phyloP scores from a whole-genome alignment of 2,329 filamentous ascomycete species.

The Diaporthe batatas region DNA sequence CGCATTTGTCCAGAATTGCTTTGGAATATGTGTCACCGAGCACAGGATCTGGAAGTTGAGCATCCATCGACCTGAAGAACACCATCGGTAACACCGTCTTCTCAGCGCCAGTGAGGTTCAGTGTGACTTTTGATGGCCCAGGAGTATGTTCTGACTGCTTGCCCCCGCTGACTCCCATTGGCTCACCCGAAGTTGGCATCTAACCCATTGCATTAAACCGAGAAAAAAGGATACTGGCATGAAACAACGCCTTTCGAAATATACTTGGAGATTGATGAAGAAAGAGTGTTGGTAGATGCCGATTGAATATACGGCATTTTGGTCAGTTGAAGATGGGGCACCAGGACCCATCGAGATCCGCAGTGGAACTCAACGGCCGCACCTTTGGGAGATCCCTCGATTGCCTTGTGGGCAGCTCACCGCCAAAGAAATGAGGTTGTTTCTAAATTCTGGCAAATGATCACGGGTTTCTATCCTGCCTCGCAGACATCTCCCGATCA shows the following conservation, averaged over 20 bases:
- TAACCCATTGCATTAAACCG: background rate
- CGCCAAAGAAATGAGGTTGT: background rate
- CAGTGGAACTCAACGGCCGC: background rate
- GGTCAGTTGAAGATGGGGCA: background rate
- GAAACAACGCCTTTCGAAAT: background rate
- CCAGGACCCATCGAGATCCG: background rate
- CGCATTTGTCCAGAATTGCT: conserved; percentile 26
- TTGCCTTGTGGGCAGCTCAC: background rate
- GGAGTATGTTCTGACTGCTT: background rate
- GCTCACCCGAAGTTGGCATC: background rate
- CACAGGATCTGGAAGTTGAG: conserved; percentile 33
- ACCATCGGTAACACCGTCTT: conserved; percentile 17
- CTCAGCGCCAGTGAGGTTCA: conserved; percentile 14
- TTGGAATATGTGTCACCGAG: conserved; percentile 36
- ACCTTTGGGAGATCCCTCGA: background rate
- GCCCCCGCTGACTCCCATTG: background rate
- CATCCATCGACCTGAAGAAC: conserved; percentile 29
- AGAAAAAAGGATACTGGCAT: background rate
- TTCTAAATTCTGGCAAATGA: background rate
- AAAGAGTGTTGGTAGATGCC: background rate
- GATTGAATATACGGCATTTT: background rate
- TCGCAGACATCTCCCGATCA: conserved; percentile 4
- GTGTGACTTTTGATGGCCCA: background rate
- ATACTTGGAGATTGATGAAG: background rate
- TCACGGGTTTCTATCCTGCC: background rate